These are phyloP conservation scores for Pyrenopolyporus hunteri DNA, from an alignment of 495 filamentous ascomycete species.

Conservation along the genomic window DNA sequence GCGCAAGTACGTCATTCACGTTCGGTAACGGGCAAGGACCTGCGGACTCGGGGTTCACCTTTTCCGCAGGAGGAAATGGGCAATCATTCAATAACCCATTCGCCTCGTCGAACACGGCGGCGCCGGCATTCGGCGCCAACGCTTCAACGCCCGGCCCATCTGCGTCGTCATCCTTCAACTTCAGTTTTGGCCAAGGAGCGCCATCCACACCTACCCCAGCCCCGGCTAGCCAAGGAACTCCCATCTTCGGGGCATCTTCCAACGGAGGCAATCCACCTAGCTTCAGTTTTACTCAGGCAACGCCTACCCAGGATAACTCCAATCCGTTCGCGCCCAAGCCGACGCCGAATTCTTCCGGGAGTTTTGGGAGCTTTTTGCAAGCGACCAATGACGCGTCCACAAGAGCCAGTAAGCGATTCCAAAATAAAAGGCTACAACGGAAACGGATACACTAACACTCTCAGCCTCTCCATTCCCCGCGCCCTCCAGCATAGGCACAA, in stretches of 20 bases:
- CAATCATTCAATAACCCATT: constrained; percentile 52
- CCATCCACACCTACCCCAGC: constrained; percentile 38
- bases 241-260: constrained; percentile 27
- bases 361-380: constrained; percentile 39
- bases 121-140: constrained; percentile 32
- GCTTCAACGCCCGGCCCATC: constrained; percentile 41
- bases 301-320: constrained; percentile 17
- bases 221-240: constrained; percentile 26
- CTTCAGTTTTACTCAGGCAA: constrained; percentile 38
- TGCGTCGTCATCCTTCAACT: constrained; percentile 48
- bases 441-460: constrained; percentile 30
- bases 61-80: constrained; percentile 43
- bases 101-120: constrained; percentile 31
- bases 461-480: constrained; percentile 56
- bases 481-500: constrained; percentile 60
- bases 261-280: constrained; percentile 30
- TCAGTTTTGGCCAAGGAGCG: constrained; percentile 36
- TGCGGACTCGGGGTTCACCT: constrained; percentile 46
- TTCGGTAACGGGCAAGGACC: constrained; percentile 33
- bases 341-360: constrained; percentile 9
- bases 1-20: constrained; percentile 21
- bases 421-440: not conserved
- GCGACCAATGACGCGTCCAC: constrained; percentile 48
- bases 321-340: constrained; percentile 34
- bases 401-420: constrained; percentile 50